phyloP scores from a whole-genome alignment of 23 red algal genomes.

The Gracilaria gracilis region DNA sequence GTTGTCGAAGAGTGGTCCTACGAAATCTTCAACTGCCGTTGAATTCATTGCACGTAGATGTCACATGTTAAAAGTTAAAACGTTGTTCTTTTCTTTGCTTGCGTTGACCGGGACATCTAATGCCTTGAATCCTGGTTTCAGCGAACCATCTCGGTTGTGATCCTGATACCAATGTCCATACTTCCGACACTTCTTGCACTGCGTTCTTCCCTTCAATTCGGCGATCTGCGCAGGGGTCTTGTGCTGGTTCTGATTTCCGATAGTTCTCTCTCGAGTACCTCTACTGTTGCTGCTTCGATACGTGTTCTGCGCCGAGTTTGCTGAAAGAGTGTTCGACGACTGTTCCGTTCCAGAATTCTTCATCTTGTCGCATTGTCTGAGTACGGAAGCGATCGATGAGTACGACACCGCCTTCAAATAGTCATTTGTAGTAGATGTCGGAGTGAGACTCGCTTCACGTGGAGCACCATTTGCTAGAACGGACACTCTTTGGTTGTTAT shows the following conservation, averaged over 20 bases:
- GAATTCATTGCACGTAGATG: background rate
- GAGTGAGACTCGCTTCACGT: background rate
- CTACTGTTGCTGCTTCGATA: no score
- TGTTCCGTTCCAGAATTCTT: no score
- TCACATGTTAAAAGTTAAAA: constrained; percentile 6
- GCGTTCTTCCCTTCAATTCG: constrained; percentile 7
- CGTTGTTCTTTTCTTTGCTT: background rate
- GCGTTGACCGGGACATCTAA: background rate
- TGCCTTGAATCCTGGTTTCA: constrained; percentile 28
- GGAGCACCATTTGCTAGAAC: background rate
- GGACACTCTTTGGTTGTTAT: background rate
- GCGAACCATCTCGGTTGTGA: constrained; percentile 15
- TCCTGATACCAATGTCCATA: constrained; percentile 2
- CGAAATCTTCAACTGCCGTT: no score
- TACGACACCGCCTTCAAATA: background rate
- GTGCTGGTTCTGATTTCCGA: background rate
- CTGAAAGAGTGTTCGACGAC: no score
- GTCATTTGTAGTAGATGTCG: background rate
- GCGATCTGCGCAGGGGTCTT: constrained; percentile 19
- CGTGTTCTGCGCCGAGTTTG: no score
- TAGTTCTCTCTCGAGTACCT: no score
- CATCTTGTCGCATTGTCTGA: constrained; percentile 3
- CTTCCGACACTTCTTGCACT: constrained; percentile 23
- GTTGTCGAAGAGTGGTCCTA: constrained; percentile 46
- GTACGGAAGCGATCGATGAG: background rate